Conservation (phyloP, 441 rosid species). For the Gossypium armourianum region DNA sequence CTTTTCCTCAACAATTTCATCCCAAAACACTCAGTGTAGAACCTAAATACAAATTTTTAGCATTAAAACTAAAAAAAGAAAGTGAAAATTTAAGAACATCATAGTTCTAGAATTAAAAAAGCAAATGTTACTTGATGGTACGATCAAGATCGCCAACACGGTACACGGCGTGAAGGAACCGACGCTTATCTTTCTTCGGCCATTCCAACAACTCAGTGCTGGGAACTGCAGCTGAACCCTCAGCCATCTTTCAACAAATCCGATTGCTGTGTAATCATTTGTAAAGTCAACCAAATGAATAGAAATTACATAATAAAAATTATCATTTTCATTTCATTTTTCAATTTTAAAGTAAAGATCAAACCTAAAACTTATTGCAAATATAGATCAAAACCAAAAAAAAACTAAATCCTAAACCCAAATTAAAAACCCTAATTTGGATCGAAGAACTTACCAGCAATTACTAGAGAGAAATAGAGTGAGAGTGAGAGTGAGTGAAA, state of each 20-base stretch:
- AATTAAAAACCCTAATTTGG: not conserved
- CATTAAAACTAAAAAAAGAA: not conserved
- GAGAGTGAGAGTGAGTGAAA: not conserved
- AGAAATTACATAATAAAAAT: not conserved
- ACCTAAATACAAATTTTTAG: slow-evolving; percentile 32
- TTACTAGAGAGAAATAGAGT: not conserved
- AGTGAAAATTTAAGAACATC: not conserved
- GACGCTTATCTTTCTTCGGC: slow-evolving; percentile 81
- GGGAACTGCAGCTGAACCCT: slow-evolving; percentile 29
- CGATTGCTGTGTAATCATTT: not conserved
- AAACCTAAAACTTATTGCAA: not conserved
- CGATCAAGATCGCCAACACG: slow-evolving; percentile 90
- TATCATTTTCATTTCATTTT: not conserved
- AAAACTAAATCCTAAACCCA: not conserved
- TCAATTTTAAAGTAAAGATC: not conserved
- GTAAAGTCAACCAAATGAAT: not conserved
- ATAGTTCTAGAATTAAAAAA: not conserved
- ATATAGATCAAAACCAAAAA: not conserved
- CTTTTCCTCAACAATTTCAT: slow-evolving; percentile 85
- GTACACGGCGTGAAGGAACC: slow-evolving; percentile 77
- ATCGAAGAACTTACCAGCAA: not conserved
- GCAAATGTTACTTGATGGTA: slow-evolving; percentile 47
- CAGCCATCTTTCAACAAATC: slow-evolving; percentile 36
- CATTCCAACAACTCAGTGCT: slow-evolving; percentile 60
- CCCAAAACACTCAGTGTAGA: slow-evolving; percentile 87